Conservation (phyloP, 164 flowering plant species). For the Stephania cephalantha region DNA sequence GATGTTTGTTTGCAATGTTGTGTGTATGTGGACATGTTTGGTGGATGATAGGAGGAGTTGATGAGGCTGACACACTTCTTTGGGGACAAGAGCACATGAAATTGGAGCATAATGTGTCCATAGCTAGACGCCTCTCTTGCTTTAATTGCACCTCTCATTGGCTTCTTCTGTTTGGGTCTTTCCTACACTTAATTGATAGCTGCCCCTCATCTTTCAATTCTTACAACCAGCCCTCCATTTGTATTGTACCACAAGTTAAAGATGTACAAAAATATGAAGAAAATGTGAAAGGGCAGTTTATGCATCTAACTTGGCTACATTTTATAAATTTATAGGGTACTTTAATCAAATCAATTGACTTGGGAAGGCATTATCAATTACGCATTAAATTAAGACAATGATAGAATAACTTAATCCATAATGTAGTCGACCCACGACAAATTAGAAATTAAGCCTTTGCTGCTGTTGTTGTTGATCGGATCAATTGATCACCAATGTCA, state of each 20-base stretch:
- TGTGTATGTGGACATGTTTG: constrained; percentile 9
- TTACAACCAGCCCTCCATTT: not conserved
- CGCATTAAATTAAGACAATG: too few species aligned
- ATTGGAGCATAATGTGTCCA: constrained; percentile 4
- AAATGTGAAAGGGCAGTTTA: not conserved
- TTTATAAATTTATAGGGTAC: too few species aligned
- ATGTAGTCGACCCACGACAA: too few species aligned
- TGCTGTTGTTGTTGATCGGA: too few species aligned
- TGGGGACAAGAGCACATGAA: constrained; percentile 6
- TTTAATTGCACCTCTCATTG: not conserved
- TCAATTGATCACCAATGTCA: too few species aligned
- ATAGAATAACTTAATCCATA: too few species aligned
- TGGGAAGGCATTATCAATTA: too few species aligned
- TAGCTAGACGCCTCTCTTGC: not conserved
- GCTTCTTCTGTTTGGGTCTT: constrained; percentile 4
- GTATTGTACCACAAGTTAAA: not conserved
- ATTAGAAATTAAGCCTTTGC: too few species aligned
- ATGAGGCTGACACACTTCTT: not conserved
- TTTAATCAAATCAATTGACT: too few species aligned
- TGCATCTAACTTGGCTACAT: too few species aligned
- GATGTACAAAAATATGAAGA: not conserved
- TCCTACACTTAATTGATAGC: not conserved
- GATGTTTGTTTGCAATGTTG: not conserved
- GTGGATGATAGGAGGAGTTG: not conserved
- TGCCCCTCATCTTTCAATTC: not conserved